Percentiles rank a stretch among this genome's conserved stretches.
These are phyloP conservation scores for Chloranthus sessilifolius DNA, from an alignment of 164 flowering plant genomes.

Conservation along the genomic window DNA sequence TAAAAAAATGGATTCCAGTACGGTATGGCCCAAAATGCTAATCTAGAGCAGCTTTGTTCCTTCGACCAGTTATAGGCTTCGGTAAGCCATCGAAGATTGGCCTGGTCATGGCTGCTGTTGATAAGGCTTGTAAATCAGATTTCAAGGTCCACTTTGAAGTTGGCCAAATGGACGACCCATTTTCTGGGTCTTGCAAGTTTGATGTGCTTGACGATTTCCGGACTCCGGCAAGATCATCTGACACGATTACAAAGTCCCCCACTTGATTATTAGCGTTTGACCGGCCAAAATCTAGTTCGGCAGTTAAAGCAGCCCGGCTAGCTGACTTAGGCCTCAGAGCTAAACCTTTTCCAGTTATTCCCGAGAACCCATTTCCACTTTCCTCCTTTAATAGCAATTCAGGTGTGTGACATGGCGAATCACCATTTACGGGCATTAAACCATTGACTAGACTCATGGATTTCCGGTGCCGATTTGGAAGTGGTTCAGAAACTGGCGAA, in stretches of 20 bases:
- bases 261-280: slow-evolving; percentile 20
- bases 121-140: slow-evolving; percentile 55
- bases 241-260: slow-evolving; percentile 28
- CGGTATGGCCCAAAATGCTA: slow-evolving; percentile 15
- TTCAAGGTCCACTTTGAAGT: slow-evolving; percentile 63
- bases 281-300: slow-evolving; percentile 34
- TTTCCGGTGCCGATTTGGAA: slow-evolving; percentile 42
- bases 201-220: slow-evolving; percentile 81
- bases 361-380: slow-evolving; percentile 39
- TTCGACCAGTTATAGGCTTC: slow-evolving; percentile 55
- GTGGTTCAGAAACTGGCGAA: slow-evolving; percentile 24
- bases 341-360: slow-evolving; percentile 54
- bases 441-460: slow-evolving; percentile 55
- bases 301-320: slow-evolving; percentile 25
- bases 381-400: slow-evolving; percentile 58
- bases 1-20: no score
- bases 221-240: slow-evolving; percentile 39
- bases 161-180: slow-evolving; percentile 38
- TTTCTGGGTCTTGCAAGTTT: slow-evolving; percentile 57
- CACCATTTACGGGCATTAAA: slow-evolving; percentile 29
- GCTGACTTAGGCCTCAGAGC: slow-evolving; percentile 67
- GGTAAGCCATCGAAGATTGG: slow-evolving; percentile 85
- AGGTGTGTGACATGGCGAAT: slow-evolving; percentile 23
- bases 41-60: slow-evolving; percentile 76
- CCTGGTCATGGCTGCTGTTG: slow-evolving; percentile 47